Percentiles rank a stretch among this genome's conserved stretches.
These are phyloP conservation scores for Epichloe gansuensis DNA, from an alignment of 2,329 filamentous ascomycete genomes.

Conservation along the genomic window DNA sequence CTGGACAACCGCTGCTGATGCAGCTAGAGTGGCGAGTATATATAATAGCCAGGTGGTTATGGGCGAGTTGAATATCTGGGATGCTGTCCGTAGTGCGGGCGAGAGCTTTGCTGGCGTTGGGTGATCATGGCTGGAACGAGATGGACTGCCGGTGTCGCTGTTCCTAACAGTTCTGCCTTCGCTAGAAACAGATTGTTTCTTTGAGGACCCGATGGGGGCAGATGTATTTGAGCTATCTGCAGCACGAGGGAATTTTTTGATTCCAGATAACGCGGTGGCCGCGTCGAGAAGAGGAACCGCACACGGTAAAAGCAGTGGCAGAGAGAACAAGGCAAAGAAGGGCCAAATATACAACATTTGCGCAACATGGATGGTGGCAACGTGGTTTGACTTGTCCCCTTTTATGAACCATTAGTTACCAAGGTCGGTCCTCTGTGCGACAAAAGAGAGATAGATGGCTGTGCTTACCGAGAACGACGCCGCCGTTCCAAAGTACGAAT, in stretches of 20 bases:
- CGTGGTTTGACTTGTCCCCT: conserved; percentile 91
- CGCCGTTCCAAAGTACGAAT: conserved; percentile 79
- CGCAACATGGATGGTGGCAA: conserved; percentile 74
- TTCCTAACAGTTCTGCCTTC: background rate
- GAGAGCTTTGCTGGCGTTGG: conserved; percentile 5
- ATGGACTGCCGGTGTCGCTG: background rate
- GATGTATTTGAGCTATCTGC: background rate
- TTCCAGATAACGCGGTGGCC: background rate
- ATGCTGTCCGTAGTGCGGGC: conserved; percentile 2
- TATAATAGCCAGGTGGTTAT: conserved; percentile 23
- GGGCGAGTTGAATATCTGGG: conserved; percentile 17
- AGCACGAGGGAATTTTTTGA: background rate
- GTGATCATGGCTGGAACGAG: background rate
- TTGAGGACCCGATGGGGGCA: background rate
- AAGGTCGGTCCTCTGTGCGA: background rate
- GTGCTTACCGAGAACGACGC: conserved; percentile 72
- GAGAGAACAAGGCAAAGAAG: conserved; percentile 79
- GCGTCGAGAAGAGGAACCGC: conserved; percentile 23
- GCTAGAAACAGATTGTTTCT: background rate
- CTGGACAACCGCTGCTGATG: conserved; percentile 41
- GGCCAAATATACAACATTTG: conserved; percentile 97
- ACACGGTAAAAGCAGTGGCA: conserved; percentile 54
- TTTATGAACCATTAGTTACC: background rate
- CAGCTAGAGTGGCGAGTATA: conserved; percentile 20
- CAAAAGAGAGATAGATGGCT: background rate